Evolutionary conservation across 345 rosid genomes (phyloP).

Genomic region (Salix udensis): DNA sequence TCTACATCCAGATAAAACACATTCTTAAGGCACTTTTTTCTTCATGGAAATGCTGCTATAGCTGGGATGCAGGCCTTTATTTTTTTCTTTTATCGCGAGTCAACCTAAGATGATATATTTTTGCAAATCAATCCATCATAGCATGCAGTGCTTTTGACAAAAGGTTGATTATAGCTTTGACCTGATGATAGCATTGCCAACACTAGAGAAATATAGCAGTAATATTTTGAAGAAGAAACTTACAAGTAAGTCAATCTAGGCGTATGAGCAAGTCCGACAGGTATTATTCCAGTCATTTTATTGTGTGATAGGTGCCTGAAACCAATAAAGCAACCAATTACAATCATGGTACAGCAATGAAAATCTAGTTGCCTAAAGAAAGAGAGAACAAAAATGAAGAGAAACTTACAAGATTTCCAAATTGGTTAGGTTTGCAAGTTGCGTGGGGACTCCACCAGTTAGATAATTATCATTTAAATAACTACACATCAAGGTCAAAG

Average conservation of each 20-base stretch:
- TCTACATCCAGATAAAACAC: neutral
- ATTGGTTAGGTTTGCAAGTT: constrained; percentile 78
- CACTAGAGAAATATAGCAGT: neutral
- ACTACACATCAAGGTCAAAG: constrained; percentile 31
- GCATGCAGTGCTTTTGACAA: neutral
- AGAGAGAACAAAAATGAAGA: neutral
- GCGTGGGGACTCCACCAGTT: constrained; percentile 92
- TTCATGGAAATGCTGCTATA: neutral
- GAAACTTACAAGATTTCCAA: constrained; percentile 83
- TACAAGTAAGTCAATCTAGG: constrained; percentile 79
- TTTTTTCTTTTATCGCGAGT: neutral
- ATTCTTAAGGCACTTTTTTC: constrained; percentile 1
- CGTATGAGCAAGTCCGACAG: constrained; percentile 64
- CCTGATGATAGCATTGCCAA: neutral
- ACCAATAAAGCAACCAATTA: constrained; percentile 11
- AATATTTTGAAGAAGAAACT: constrained; percentile 27
- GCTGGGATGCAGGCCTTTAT: neutral
- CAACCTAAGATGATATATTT: neutral
- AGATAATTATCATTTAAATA: constrained; percentile 84
- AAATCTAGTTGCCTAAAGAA: neutral
- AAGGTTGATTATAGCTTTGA: neutral
- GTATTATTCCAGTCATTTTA: constrained; percentile 76
- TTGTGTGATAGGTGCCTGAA: constrained; percentile 79
- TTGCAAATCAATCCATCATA: neutral
- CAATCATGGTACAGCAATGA: neutral